Base-by-base conservation (phyloP, 1,139 yeast species). In the Pichia sp. region DNA sequence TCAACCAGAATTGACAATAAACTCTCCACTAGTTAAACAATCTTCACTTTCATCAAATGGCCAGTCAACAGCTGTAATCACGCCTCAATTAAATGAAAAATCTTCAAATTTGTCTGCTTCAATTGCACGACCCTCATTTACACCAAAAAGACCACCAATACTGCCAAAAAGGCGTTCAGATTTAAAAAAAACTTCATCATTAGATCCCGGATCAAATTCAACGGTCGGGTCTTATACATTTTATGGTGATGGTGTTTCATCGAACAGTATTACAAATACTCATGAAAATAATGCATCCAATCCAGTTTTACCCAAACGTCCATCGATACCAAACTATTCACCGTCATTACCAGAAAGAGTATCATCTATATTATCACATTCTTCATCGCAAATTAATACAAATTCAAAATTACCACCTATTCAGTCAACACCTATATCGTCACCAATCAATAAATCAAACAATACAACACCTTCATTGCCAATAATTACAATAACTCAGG, bases 171-270 rank as follows among this genome's bases (percentile, higher is more conserved):
- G 54, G 22, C 29, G 46, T 3, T n/a, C 45, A 14, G 42, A n/a
- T 28, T 31, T 41, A 33, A 41, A 45, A 30, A 47, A 42, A 38
- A 22, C 44, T 8, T 50, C 53, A 14, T 45, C 22, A 11, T 44
- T 52, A 19, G 54, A 52, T 34, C 54, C 54, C 0, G 54, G 53
- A 6, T 46, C 55, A 18, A 45, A 18, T 10, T 50, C 55, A 11
- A 45, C 51, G 1, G 51, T 50, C 3, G 28, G 28, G 3, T 41
- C 46, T 6, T 25, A 34, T 38, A 28, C 49, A 5, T 36, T 44
- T 31, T 41, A 44, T 41, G 14, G 31, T 16, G 44, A 41, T 41
- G n/a, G 31, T 5, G 13, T n/a, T 16, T 27, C 44, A 8, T n/a
- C 30, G 3, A 41, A 27, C 11, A 11, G 13, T 27, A 25, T 10